These are phyloP conservation scores for Dendrothele bispora DNA, from an alignment of 768 basidiomycete species.

Conservation along the genomic window DNA sequence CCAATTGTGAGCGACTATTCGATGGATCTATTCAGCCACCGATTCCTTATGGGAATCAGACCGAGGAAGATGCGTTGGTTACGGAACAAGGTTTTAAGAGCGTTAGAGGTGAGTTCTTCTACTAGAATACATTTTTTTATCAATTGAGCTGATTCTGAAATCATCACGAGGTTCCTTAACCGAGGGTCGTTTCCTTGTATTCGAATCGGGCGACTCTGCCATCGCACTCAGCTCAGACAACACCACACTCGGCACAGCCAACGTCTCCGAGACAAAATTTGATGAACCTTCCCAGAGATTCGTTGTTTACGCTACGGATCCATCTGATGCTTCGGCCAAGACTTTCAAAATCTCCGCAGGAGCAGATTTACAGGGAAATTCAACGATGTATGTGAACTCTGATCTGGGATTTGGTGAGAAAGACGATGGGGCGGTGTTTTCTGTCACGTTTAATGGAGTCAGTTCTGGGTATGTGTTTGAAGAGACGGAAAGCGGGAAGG, in stretches of 20 bases:
- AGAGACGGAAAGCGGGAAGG: too few species aligned
- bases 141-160: too few species aligned
- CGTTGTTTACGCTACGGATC: slow-evolving; percentile 5
- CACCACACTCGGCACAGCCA: slow-evolving; percentile 1
- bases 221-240: neutral
- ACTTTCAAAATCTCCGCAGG: slow-evolving; percentile 6
- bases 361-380: too few species aligned
- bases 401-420: too few species aligned
- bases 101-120: slow-evolving; percentile 5
- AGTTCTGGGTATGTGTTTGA: too few species aligned
- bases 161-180: slow-evolving; percentile 6
- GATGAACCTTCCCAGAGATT: slow-evolving; percentile 4
- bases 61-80: neutral
- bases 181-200: slow-evolving; percentile 9
- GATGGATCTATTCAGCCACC: slow-evolving; percentile 2
- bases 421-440: too few species aligned
- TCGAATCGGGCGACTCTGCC: slow-evolving; percentile 4
- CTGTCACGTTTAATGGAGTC: too few species aligned
- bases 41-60: slow-evolving; percentile 8
- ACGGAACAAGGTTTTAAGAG: slow-evolving; percentile 8
- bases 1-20: slow-evolving; percentile 7
- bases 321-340: neutral
- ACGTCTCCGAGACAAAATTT: neutral
- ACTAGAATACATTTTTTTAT: too few species aligned
- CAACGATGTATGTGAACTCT: too few species aligned